Evolutionary conservation across 345 rosid species (phyloP).

Genomic region (Adansonia digitata): DNA sequence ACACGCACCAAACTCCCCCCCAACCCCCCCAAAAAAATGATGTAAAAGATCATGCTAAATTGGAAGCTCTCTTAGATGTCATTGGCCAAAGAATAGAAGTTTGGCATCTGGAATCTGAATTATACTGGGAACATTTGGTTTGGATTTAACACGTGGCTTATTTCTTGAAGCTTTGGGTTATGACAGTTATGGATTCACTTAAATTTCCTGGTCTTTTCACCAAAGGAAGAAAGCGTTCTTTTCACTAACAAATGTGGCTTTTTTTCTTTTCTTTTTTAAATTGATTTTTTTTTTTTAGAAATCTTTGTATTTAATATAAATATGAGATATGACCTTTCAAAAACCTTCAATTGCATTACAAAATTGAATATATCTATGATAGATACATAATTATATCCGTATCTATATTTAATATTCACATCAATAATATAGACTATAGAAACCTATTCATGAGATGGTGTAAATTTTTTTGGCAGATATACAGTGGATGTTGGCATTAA

Average conservation of each 20-base stretch:
- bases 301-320: no score
- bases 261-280: no score
- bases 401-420: no score
- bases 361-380: no score
- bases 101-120: not conserved
- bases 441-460: not conserved
- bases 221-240: not conserved
- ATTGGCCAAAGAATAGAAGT: not conserved
- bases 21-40: no score
- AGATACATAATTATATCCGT: no score
- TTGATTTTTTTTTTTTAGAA: no score
- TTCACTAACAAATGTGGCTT: no score
- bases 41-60: no score
- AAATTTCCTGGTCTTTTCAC: not conserved
- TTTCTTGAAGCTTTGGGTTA: not conserved
- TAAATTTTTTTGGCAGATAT: not conserved
- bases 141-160: not conserved
- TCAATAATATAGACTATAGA: no score
- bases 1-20: not conserved
- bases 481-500: not conserved
- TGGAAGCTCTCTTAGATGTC: not conserved
- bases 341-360: no score
- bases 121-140: not conserved
- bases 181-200: not conserved
- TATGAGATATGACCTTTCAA: no score